Evolutionary conservation across 768 basidiomycete species (phyloP), one percentile per base, ranked within the genome.

Genomic region (Rubroboletus pulcherrimus): DNA sequence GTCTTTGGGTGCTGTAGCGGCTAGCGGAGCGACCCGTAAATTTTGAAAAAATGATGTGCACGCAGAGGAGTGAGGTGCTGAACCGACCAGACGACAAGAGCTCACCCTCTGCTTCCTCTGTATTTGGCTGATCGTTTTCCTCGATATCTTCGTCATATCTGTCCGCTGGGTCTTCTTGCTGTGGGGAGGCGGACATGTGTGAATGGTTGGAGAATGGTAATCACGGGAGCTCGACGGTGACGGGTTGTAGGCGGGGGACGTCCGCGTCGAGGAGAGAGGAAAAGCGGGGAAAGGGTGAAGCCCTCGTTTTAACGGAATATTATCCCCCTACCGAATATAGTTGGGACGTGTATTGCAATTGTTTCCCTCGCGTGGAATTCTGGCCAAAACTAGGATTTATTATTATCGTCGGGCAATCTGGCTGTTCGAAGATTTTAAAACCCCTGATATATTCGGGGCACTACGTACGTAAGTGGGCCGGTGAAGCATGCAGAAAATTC

Each of bases 251-350:
- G 60, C 50, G 43, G 46, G 62, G 61, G 63, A 62, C 53, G 71
- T 61, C 61, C 60, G 74, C 69, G 72, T 66, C 72, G 74, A 74
- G 71, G 73, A 65, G 71, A 72, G 73, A 73, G 73, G 69, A 75
- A 82, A 80, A 78, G 77, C 81, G 83, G 83, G 79, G 77, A 80
- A 81, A 84, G 78, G 76, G 75, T 78, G 74, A 74, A 73, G 75
- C 74, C 73, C 81, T 81, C 81, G 83, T 84, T 88, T 89, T 89
- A 87, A 83, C 82, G 81, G 64, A 83, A 81, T 79, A 76, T 67
- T 79, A 81, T 78, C 76, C 77, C 75, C 78, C 79, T 81, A 77
- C 84, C 84, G 82, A 79, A 84, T 84, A 76, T 84, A 84, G 84
- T 79, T 79, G 77, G 74, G 74, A 77, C 77, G 74, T 79, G 78